These are phyloP conservation scores for Sanghuangporus baumii DNA, from an alignment of 1,284 basidiomycete species.

Conservation along the genomic window DNA sequence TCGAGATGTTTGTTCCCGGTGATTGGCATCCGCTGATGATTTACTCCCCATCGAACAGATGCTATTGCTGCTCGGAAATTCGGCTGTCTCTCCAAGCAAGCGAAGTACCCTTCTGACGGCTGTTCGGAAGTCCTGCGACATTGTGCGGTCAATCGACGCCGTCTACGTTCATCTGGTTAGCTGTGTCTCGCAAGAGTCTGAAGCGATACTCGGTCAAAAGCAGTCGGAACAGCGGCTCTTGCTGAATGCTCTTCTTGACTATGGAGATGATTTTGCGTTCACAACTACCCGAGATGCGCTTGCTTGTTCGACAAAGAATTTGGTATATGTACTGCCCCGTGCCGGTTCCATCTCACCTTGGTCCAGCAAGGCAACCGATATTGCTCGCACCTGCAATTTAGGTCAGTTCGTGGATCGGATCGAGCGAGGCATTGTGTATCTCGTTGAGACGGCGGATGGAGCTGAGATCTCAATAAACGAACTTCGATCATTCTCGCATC, in stretches of 20 bases:
- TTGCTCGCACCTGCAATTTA: slow-evolving; percentile 83
- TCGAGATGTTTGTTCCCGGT: background rate
- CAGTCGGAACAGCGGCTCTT: slow-evolving; percentile 45
- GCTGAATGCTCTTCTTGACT: slow-evolving; percentile 76
- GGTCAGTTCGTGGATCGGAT: slow-evolving; percentile 66
- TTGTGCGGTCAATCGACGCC: slow-evolving; percentile 71
- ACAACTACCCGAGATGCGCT: slow-evolving; percentile 41
- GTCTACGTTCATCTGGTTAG: slow-evolving; percentile 87
- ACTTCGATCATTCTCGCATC: slow-evolving; percentile 50
- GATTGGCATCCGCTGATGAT: background rate
- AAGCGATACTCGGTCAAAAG: slow-evolving; percentile 42
- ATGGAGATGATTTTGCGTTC: slow-evolving; percentile 75
- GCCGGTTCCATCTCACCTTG: slow-evolving; percentile 84
- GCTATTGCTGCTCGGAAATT: slow-evolving; percentile 68
- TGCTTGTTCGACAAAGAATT: slow-evolving; percentile 31
- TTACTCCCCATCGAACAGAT: slow-evolving; percentile 30
- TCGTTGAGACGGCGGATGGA: slow-evolving; percentile 48
- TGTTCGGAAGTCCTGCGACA: slow-evolving; percentile 51
- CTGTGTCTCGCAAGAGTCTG: slow-evolving; percentile 41
- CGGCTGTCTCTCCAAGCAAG: slow-evolving; percentile 66
- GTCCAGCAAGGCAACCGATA: slow-evolving; percentile 98
- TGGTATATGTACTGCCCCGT: slow-evolving; percentile 76
- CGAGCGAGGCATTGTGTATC: slow-evolving; percentile 79
- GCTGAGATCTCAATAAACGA: slow-evolving; percentile 36
- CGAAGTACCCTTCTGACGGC: slow-evolving; percentile 62